Evolutionary conservation across 441 rosid species (phyloP), one percentile per base, ranked within the genome.

Genomic region (Brassica hybrid): DNA sequence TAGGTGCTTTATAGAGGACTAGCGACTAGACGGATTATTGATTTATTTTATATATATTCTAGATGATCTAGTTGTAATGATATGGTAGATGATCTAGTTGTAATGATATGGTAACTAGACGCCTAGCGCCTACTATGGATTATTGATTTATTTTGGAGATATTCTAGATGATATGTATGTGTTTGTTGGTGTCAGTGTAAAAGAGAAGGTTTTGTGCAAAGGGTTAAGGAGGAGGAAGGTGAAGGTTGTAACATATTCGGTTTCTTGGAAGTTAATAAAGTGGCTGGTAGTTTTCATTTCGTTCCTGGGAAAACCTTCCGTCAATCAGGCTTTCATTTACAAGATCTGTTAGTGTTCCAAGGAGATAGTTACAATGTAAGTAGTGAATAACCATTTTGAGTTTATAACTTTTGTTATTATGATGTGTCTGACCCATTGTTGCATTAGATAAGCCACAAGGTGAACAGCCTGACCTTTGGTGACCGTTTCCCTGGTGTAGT

Each of bases 251-350:
- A 90, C 76, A 73, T 92, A 36, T 86, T 87, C 83, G 97, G 98
- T 30, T 92, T 87, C 82, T 83, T 92, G 82, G 97, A 90, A 85
- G 96, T 92, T 69, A 94, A 90, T 67, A 94, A 92, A 86, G 97
- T 94, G 50, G 98, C 98, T 16, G 98, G 97, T 18, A 90, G 91
- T 83, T 94, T 92, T 69, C 94, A 94, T 78, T 94, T 94, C 83
- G 92, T 95, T 62, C 96, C 97, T 78, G 98, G 97, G 73, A 89
- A 94, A 84, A 94, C 92, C 83, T 90, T 94, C 81, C 92, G 84
- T 72, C 96, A 92, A 79, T 85, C 98, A 65, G 86, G 83, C 69
- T 88, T 86, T 79, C 93, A 87, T 79, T 87, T 90, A 21, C 94
- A 91, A 38, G 98, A 92, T 85, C 79, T 94, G 72, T 83, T 89